Conservation (phyloP, 2,329 filamentous ascomycete species). For the Beauveria pseudobassiana region DNA sequence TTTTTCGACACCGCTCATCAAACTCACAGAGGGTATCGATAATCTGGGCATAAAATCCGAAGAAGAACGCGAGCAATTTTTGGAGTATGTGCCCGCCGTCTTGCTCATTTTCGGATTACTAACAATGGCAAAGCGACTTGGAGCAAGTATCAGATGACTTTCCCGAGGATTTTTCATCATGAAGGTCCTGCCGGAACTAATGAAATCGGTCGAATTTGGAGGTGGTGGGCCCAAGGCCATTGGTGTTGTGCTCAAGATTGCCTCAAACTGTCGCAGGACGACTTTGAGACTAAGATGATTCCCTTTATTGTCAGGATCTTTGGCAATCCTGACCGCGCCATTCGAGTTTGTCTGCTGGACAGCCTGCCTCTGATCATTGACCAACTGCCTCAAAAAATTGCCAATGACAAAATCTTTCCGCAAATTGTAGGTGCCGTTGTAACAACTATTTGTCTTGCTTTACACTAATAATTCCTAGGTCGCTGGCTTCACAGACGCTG, state of each 20-base stretch:
- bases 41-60: constrained; percentile 84
- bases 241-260: constrained; percentile 81
- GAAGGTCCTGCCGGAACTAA: constrained; percentile 86
- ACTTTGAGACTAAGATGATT: constrained; percentile 77
- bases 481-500: constrained; percentile 89
- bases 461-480: constrained; percentile 44
- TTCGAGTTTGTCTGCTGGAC: constrained; percentile 85
- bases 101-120: constrained; percentile 16
- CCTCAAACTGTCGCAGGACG: constrained; percentile 78
- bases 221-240: constrained; percentile 92
- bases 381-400: constrained; percentile 74
- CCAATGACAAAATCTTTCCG: constrained; percentile 96
- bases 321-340: constrained; percentile 81
- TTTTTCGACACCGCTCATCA: constrained; percentile 91
- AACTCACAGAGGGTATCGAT: constrained; percentile 86
- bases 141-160: constrained; percentile 88
- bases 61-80: constrained; percentile 73
- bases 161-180: constrained; percentile 97
- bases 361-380: constrained; percentile 89
- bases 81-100: constrained; percentile 43
- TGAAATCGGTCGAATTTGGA: constrained; percentile 99
- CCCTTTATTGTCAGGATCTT: constrained; percentile 86
- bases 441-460: too few relatives aligned
- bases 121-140: constrained; percentile 52
- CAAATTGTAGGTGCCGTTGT: constrained; percentile 58